Conservation (phyloP, 2,329 filamentous ascomycete species). For the Orbilia blumenaviensis region DNA sequence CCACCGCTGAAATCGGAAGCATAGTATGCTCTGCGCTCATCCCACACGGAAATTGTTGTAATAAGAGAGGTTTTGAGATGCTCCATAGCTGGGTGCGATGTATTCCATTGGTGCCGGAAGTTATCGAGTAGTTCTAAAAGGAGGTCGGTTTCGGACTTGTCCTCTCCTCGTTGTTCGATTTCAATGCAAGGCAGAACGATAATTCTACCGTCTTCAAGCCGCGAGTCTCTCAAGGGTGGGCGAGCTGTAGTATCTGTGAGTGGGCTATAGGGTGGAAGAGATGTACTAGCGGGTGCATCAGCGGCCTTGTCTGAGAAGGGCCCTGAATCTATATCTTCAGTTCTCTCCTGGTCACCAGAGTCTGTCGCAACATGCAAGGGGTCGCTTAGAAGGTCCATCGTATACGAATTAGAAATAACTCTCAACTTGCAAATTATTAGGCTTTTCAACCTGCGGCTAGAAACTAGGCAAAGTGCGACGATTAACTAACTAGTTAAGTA, state of each 20-base stretch:
- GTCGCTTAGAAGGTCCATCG: too few species aligned
- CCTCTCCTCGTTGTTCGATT: not conserved
- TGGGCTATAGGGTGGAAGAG: not conserved
- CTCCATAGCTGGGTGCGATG: not conserved
- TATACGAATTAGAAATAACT: too few species aligned
- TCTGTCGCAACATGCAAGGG: too few species aligned
- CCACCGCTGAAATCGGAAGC: not conserved
- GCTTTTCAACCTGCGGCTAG: too few species aligned
- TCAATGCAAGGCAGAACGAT: not conserved
- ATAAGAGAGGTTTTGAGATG: conserved; percentile 14
- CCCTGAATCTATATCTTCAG: not conserved
- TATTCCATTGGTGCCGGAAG: not conserved
- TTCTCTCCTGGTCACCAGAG: not conserved
- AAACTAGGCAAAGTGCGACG: too few species aligned
- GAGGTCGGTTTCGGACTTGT: not conserved
- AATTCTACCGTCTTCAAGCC: not conserved
- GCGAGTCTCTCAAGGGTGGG: not conserved
- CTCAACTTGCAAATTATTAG: too few species aligned
- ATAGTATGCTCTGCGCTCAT: not conserved
- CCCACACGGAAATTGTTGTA: not conserved
- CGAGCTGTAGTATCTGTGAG: not conserved
- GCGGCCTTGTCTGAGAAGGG: not conserved
- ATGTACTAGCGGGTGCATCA: not conserved
- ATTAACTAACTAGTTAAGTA: too few species aligned
- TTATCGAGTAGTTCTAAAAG: not conserved